These are phyloP conservation scores for Leucocoprinus birnbaumii DNA, from an alignment of 768 basidiomycete genomes.

Conservation along the genomic window DNA sequence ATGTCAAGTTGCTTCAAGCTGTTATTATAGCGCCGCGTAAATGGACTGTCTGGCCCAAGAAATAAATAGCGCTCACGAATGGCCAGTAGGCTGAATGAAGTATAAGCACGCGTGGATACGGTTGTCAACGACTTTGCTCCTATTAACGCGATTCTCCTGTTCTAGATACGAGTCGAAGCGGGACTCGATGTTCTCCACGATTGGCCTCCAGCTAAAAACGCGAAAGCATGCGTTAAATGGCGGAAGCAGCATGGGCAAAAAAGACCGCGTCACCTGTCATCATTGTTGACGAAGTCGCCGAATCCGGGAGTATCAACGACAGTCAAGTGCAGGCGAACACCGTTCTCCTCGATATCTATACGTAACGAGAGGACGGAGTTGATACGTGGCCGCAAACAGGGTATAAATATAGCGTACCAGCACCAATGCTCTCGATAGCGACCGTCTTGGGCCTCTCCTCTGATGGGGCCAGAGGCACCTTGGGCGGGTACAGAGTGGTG, in stretches of 20 bases:
- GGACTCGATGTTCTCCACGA: slow-evolving; percentile 96
- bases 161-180: slow-evolving; percentile 97
- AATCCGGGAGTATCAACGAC: slow-evolving; percentile 99
- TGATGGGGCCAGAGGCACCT: slow-evolving; percentile 80
- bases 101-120: slow-evolving; percentile 98
- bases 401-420: slow-evolving; percentile 57
- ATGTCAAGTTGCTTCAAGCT: slow-evolving; percentile 98
- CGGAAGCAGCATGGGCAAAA: slow-evolving; percentile 14
- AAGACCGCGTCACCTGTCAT: slow-evolving; percentile 69
- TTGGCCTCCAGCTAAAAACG: slow-evolving; percentile 87
- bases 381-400: slow-evolving; percentile 20
- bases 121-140: slow-evolving; percentile 92
- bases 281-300: slow-evolving; percentile 99
- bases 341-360: slow-evolving; percentile 97
- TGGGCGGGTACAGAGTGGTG: slow-evolving; percentile 89
- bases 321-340: slow-evolving; percentile 94
- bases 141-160: slow-evolving; percentile 98
- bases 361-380: slow-evolving; percentile 22
- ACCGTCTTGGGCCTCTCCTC: slow-evolving; percentile 91
- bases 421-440: slow-evolving; percentile 96
- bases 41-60: background rate
- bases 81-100: slow-evolving; percentile 98
- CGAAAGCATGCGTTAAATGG: slow-evolving; percentile 17
- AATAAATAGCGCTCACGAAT: slow-evolving; percentile 67
- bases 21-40: slow-evolving; percentile 9